Base-by-base conservation (phyloP, 805 yeast species). In the Candida khao-thaluensis region DNA sequence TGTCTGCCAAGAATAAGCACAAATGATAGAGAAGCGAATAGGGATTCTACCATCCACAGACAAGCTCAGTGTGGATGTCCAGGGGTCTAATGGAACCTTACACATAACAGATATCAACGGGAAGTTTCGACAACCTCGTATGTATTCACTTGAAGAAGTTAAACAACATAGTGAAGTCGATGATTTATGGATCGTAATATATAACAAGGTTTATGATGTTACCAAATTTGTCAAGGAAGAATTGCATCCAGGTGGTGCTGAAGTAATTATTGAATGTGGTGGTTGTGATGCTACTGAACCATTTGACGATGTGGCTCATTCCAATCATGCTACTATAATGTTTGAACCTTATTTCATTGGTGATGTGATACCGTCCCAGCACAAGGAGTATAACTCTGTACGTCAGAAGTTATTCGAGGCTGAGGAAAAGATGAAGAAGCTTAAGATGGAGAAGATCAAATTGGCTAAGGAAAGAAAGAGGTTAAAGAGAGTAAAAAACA, bases 161-260 rank as follows among this genome's bases (percentile, higher is more conserved):
- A 73, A 81, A 22, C 57, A 71, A 50, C 97, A 90, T 72, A 79
- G 77, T 59, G 69, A 78, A n/a, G 76, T 81, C 29, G 84, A 82
- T 12, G 88, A 85, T 51, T 64, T 87, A 30, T 91, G 96, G 95
- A 79, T 91, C 71, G 74, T 87, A 40, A 72, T 87, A 44, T 81
- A 87, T 51, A 87, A 83, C 42, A 81, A 82, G 50, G 95, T 91
- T 5, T 87, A 81, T 59, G 82, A 87, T 59, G 73, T 85, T 21
- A 74, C 91, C 5, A 66, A 69, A 23, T 89, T 90, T 61, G 69
- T 84, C 39, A 30, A 38, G 14, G 32, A 38, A n/a, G 72, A 77
- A 12, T 79, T 75, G 34, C 98, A 91, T 60, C 98, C 98, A 3
- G 82, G 82, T 30, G 81, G 80, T 36, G 76, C 78, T 38, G 79